Evolutionary conservation across 352 stramenopile species (phyloP).

Genomic region (Phytophthora crassamura): DNA sequence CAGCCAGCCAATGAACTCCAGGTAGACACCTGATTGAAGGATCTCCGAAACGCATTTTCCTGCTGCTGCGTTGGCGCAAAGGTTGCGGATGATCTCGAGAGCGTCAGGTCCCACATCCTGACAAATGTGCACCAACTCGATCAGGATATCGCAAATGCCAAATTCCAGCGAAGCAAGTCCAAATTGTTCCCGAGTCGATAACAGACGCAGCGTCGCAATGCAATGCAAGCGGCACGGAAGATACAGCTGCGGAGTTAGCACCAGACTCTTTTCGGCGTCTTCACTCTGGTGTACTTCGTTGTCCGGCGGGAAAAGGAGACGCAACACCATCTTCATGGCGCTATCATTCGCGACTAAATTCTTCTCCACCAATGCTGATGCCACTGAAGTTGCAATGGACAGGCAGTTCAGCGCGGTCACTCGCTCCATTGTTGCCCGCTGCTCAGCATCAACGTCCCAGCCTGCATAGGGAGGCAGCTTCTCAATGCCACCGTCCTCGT

Average conservation of each 20-base stretch:
- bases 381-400: constrained; percentile 62
- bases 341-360: constrained; percentile 59
- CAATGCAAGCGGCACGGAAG: constrained; percentile 67
- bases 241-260: constrained; percentile 69
- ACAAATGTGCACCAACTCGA: constrained; percentile 75
- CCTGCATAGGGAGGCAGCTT: constrained; percentile 58
- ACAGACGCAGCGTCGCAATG: constrained; percentile 56
- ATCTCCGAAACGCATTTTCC: constrained; percentile 64
- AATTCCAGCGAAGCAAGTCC: constrained; percentile 54
- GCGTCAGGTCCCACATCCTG: constrained; percentile 58
- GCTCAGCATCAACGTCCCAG: constrained; percentile 56
- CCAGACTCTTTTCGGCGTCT: constrained; percentile 54
- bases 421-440: constrained; percentile 60
- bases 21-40: constrained; percentile 71
- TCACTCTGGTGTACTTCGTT: constrained; percentile 80
- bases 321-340: constrained; percentile 78
- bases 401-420: constrained; percentile 74
- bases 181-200: constrained; percentile 69
- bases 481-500: constrained; percentile 38
- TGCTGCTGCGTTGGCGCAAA: constrained; percentile 59
- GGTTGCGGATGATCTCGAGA: constrained; percentile 71
- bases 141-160: constrained; percentile 81
- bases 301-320: constrained; percentile 75
- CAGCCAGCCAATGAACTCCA: constrained; percentile 85
- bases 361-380: constrained; percentile 62